Base-by-base conservation (phyloP, 768 basidiomycete genomes). In the Melanogaster broomeanus region DNA sequence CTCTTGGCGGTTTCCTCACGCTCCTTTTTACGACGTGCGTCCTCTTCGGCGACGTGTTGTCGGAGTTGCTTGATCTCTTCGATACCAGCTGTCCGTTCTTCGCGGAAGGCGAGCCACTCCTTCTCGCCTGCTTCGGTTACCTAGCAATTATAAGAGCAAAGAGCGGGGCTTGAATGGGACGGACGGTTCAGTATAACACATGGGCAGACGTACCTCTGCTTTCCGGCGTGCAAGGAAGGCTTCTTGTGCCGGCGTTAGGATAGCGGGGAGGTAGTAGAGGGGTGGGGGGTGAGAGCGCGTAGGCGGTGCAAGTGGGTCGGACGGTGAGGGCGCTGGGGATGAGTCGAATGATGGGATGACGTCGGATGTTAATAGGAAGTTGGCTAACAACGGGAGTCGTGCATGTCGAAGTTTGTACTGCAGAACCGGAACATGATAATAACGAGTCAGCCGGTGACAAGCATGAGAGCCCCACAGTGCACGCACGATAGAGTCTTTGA, bases 401-500 rank as follows among this genome's bases (percentile, higher is more conserved):
- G 77, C 81, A 38, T 82, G 78, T 55, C 89, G 84, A 54, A 85
- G 79, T 67, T 90, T 90, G 69, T 85, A 82, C 89, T 91, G 55
- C n/a, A 47, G 45, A 25, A 33, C 33, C 19, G 18, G 24, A 31
- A 45, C 37, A 27, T 13, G 21, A 41, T 42, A 9, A 42, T 22
- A 35, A 22, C 28, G 6, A 51, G n/a, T 50, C 49, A 55, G 34
- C 28, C 45, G 2, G 21, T 18, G 22, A 19, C 11, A 12, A 15
- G 31, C n/a, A 39, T 18, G 43, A 43, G 45, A 12, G 24, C 37
- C 45, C 7, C 1, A 39, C 31, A 31, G 18, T 37, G 21, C 18
- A 78, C 89, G 49, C 62, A 90, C 89, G 58, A 92, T 82, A 8
- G 87, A 90, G 61, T 91, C 89, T 69, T 85, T 88, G 44, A 91